Percentiles rank a stretch among this genome's conserved stretches.
These are phyloP conservation scores for Mycena haematopus DNA, from an alignment of 768 basidiomycete species.

Conservation along the genomic window DNA sequence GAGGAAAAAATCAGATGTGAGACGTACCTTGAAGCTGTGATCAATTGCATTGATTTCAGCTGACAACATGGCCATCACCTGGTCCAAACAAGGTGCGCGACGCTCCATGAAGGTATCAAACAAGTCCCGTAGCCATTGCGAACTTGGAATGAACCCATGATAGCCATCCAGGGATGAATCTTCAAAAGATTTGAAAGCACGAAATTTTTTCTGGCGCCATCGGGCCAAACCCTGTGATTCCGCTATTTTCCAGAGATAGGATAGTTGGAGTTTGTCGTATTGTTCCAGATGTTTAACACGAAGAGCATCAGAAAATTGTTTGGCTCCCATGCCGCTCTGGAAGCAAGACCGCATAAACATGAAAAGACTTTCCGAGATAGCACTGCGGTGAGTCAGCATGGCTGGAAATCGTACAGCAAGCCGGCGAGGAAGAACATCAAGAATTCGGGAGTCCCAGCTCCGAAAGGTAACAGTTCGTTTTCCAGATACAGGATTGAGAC, in stretches of 20 bases:
- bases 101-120: background rate
- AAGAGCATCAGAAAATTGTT: slow-evolving; percentile 36
- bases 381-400: background rate
- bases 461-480: slow-evolving; percentile 2
- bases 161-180: slow-evolving; percentile 21
- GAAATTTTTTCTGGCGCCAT: slow-evolving; percentile 4
- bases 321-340: slow-evolving; percentile 36
- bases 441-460: slow-evolving; percentile 6
- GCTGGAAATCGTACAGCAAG: background rate
- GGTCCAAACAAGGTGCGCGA: background rate
- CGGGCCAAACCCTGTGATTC: background rate
- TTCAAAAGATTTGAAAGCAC: slow-evolving; percentile 31
- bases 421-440: background rate
- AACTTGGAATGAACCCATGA: slow-evolving; percentile 34
- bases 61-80: background rate
- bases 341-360: slow-evolving; percentile 25
- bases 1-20: background rate
- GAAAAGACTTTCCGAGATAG: background rate
- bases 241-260: slow-evolving; percentile 26
- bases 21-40: slow-evolving; percentile 2
- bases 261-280: slow-evolving; percentile 32
- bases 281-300: slow-evolving; percentile 29
- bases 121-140: background rate
- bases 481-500: slow-evolving; percentile 23
- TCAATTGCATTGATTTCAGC: background rate